Base-by-base conservation (phyloP, 192 early-diverging fungal genomes). In the Backusella parvicylindrica region DNA sequence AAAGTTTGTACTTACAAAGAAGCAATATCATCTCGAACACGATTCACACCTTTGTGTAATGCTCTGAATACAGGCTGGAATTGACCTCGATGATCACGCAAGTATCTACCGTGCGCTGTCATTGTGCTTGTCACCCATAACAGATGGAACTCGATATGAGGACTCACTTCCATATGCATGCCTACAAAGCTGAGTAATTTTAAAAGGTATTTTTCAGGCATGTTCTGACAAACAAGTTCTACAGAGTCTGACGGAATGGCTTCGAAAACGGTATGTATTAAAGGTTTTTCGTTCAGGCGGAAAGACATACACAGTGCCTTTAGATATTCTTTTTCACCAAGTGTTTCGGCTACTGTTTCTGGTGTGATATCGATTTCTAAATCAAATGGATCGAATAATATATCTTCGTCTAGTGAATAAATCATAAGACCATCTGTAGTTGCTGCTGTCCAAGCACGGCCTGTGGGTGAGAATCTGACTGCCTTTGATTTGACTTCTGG, bases 381-480 rank as follows among this genome's bases (percentile, higher is more conserved):
- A 84, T 99, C 97, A 82, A 97, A 99, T 26, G 98, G 98, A 82
- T 99, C 98, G 80, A 99, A 99, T 68, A 93, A 73, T 26, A 98
- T 84, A 2, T 88, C 87, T 56, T 99, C 95, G 78, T 99, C 98
- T 38, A 99, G 84, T 16, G 96, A 94, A 84, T 98, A 99, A 60
- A 99, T 91, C 69, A 99, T 74, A 31, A 99, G 83, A 8, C 98
- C 98, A 71, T 99, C 96, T 6, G 97, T 98, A 15, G 96, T 92
- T 8, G 97, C 96, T 0, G 97, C 94, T 1, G 96, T 96, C 96
- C 96, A 99, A 28, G 95, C 90, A 32, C 95, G 88, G 23, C 96
- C 96, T 0, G 95, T 98, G 36, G 97, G 97, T 1, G 97, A 91
- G 84, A 99, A 99, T 23, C 89, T 84, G 11, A 99, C 93, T 41